Base-by-base conservation (phyloP, 495 filamentous ascomycete genomes). In the Hypoxylon rickii region DNA sequence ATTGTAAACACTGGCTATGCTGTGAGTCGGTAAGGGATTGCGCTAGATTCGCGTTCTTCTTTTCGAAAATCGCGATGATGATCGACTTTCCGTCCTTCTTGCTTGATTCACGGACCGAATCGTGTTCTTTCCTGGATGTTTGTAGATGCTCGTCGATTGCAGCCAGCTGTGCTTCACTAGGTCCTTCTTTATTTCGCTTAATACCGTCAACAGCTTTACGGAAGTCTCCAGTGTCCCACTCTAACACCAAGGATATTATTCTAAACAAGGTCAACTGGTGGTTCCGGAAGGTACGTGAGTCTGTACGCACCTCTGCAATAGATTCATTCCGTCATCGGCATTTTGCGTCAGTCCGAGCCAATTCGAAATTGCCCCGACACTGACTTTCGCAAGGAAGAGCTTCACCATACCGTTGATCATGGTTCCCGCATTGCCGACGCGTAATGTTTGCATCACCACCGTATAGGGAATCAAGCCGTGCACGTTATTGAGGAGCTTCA, bases 331-430 rank as follows among this genome's bases (percentile, higher is more conserved):
- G 46, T 86, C 82, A 52, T 86, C 77, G 6, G 78, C 75, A 15
- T 76, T 78, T 22, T 79, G 72, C 0, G 79, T 87, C 20, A 81
- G 40, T 0, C 86, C 85, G 38, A 88, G 71, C 85, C 85, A 89
- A 58, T 86, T 86, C 7, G 86, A 84, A 12, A 88, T 44, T 1
- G 76, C 79, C 2, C 77, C 79, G 1, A 89, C 67, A 22, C 83
- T 83, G 50, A 87, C 68, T 61, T 89, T 89, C 3, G 85, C 79
- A 11, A 89, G 66, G 13, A 88, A 66, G n/a, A 89, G 62, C 41
- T 68, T 76, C 32, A 83, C 73, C 76, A 89, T 82, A 11, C 74
- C 85, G 57, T 76, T 84, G 38, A 89, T 78, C 86, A 89, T 88
- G 26, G 78, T 83, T 5, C 84, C 86, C 0, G 82, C 86, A 59